Evolutionary conservation across 2,329 filamentous ascomycete species (phyloP).

Genomic region (Clarireedia homoeocarpa): DNA sequence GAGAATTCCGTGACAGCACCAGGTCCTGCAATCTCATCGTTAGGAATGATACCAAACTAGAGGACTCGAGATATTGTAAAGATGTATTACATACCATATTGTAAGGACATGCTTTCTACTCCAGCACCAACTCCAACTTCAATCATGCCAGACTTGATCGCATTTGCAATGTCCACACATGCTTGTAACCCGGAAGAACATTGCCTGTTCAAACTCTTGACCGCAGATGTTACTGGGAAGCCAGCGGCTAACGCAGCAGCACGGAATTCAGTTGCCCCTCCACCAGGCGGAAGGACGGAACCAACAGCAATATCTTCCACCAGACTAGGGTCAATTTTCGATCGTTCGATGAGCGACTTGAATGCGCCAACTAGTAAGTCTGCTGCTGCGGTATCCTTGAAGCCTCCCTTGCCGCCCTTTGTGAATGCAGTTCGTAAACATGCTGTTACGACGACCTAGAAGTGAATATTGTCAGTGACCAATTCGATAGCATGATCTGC

Average conservation of each 20-base stretch:
- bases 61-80: neutral
- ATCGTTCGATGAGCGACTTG: constrained; percentile 73
- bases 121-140: constrained; percentile 90
- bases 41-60: neutral
- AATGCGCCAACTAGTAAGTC: constrained; percentile 82
- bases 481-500: neutral
- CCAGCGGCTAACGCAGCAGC: constrained; percentile 85
- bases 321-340: constrained; percentile 76
- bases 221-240: constrained; percentile 77
- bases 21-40: constrained; percentile 43
- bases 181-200: constrained; percentile 92
- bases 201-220: constrained; percentile 85
- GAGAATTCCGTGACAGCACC: constrained; percentile 88
- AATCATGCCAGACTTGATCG: constrained; percentile 86
- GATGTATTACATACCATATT: constrained; percentile 60
- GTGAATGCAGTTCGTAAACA: constrained; percentile 88
- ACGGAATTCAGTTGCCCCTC: constrained; percentile 93
- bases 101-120: constrained; percentile 89
- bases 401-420: constrained; percentile 84
- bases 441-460: constrained; percentile 78
- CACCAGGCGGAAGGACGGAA: constrained; percentile 83
- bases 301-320: constrained; percentile 93
- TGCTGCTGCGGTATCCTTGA: constrained; percentile 87
- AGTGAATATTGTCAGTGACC: constrained; percentile 21
- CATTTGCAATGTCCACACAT: constrained; percentile 88